A percentile compares a stretch with the other conserved stretches of the same genome.
These are phyloP conservation scores for Carpinus fangiana DNA, from an alignment of 306 rosid species.

Conservation along the genomic window DNA sequence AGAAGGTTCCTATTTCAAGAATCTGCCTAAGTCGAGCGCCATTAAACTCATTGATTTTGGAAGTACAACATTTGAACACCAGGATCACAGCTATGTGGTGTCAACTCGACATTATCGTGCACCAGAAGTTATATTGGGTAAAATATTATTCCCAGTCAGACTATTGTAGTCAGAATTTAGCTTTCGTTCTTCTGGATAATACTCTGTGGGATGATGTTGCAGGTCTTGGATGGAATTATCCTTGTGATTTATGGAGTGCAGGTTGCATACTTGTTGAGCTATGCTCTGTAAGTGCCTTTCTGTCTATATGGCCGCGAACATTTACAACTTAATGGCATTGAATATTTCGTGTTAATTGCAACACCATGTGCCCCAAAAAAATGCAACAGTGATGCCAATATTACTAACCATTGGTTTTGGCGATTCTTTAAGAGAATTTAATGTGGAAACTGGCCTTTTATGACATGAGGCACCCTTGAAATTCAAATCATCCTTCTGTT, in stretches of 20 bases:
- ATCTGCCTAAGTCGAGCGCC: slow-evolving; percentile 73
- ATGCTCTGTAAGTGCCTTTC: slow-evolving; percentile 68
- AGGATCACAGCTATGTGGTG: slow-evolving; percentile 77
- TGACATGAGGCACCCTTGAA: not conserved
- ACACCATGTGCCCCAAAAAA: not conserved
- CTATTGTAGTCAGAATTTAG: not conserved
- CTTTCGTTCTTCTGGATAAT: slow-evolving; percentile 5
- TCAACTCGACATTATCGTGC: slow-evolving; percentile 90
- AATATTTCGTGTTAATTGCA: not conserved
- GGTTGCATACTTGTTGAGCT: slow-evolving; percentile 92
- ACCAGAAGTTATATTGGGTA: slow-evolving; percentile 81
- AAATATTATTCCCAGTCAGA: slow-evolving; percentile 20
- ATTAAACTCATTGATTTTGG: slow-evolving; percentile 89
- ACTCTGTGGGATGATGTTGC: slow-evolving; percentile 25
- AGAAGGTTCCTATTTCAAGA: slow-evolving; percentile 77
- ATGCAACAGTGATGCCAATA: not conserved
- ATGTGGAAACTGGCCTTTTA: not conserved
- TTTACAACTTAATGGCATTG: slow-evolving; percentile 2
- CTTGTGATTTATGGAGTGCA: slow-evolving; percentile 84
- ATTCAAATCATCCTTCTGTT: not conserved
- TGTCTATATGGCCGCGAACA: not conserved
- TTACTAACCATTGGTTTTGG: not conserved
- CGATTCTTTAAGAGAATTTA: not conserved
- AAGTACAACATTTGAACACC: slow-evolving; percentile 78
- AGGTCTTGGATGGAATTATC: slow-evolving; percentile 94